Evolutionary conservation across 139 green algal genomes (phyloP).

Genomic region (Micromonas commoda): DNA sequence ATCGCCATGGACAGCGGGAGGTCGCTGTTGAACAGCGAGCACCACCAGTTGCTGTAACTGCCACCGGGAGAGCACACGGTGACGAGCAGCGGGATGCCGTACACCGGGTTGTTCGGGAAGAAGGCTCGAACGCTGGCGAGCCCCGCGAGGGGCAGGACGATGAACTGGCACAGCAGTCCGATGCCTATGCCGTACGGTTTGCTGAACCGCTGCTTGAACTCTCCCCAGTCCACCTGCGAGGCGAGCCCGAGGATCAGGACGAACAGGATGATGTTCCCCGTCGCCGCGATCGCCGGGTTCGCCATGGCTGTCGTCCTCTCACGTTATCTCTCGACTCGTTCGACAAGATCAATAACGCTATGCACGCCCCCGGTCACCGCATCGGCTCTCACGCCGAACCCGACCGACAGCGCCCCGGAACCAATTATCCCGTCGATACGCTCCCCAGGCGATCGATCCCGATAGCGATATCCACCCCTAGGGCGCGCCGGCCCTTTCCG

Average conservation of each 20-base stretch:
- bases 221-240: not conserved
- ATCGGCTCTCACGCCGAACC: too few relatives aligned
- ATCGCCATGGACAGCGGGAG: conserved; percentile 27
- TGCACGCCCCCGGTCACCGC: too few relatives aligned
- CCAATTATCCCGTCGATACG: too few relatives aligned
- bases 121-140: not conserved
- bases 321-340: not conserved
- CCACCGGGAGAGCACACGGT: conserved; percentile 12
- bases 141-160: not conserved
- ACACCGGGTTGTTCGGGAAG: conserved; percentile 1
- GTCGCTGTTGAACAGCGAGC: conserved; percentile 17
- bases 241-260: conserved; percentile 9
- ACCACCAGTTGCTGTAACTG: conserved; percentile 25
- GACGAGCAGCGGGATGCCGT: conserved; percentile 12
- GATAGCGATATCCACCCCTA: too few relatives aligned
- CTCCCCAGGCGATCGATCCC: too few relatives aligned
- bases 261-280: not conserved
- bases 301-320: not conserved
- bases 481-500: too few relatives aligned
- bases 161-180: conserved; percentile 1
- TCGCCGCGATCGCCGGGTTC: not conserved
- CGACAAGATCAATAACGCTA: too few relatives aligned
- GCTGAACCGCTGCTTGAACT: conserved; percentile 6
- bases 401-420: too few relatives aligned
- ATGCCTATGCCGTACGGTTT: not conserved